phyloP scores from a whole-genome alignment of 768 basidiomycete genomes.

The Trametes cinnabarina region DNA sequence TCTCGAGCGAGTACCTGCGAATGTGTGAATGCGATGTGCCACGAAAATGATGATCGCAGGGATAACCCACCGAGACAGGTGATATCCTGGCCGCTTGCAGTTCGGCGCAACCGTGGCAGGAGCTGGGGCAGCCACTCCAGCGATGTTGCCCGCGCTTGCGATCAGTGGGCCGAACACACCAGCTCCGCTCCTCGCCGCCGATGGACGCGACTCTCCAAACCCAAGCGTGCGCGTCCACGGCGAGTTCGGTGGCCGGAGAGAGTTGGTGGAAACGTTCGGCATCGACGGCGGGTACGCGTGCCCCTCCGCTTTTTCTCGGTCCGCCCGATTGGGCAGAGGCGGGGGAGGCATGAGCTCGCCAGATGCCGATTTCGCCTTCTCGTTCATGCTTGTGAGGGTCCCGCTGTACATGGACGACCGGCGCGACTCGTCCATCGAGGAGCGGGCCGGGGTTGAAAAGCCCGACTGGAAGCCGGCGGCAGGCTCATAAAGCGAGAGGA shows the following conservation, averaged over 20 bases:
- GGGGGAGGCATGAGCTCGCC: conserved; percentile 6
- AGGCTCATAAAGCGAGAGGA: conserved; percentile 60
- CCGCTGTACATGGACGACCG: conserved; percentile 16
- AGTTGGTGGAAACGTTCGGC: conserved; percentile 3
- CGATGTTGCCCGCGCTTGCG: conserved; percentile 62
- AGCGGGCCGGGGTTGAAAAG: conserved; percentile 22
- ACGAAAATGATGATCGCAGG: not conserved
- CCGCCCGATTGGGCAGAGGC: not conserved
- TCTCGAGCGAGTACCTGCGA: conserved; percentile 31
- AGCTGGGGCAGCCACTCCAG: conserved; percentile 57
- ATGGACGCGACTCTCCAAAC: conserved; percentile 24
- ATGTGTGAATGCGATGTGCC: not conserved
- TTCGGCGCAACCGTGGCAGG: conserved; percentile 54
- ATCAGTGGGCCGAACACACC: conserved; percentile 74
- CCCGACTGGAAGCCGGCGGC: conserved; percentile 28
- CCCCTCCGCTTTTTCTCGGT: not conserved
- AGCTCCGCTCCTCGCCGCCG: conserved; percentile 47
- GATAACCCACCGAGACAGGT: conserved; percentile 53
- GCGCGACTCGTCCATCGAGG: conserved; percentile 24
- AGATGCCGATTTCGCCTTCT: not conserved
- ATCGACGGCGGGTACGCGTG: not conserved
- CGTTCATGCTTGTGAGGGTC: not conserved
- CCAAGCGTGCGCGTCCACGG: conserved; percentile 13
- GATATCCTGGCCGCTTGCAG: conserved; percentile 61
- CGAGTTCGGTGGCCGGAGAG: conserved; percentile 13